Conservation (phyloP, 805 yeast species). For the Wickerhamiella azyma region DNA sequence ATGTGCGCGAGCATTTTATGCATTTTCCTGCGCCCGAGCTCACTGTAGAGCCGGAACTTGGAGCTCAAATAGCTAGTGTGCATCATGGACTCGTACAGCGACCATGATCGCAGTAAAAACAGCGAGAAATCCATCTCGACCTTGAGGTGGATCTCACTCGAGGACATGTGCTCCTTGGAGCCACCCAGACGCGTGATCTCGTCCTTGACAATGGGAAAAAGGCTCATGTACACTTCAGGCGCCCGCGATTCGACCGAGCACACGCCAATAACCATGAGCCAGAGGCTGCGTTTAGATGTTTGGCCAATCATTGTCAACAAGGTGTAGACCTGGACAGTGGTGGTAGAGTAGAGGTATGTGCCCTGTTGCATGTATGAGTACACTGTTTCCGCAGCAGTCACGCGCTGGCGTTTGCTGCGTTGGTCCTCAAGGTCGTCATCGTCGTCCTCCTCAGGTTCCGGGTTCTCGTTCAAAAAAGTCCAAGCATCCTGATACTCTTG, state of each 20-base stretch:
- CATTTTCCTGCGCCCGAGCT: slow-evolving; percentile 71
- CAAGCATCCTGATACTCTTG: slow-evolving; percentile 50
- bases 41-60: slow-evolving; percentile 76
- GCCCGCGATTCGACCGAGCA: slow-evolving; percentile 62
- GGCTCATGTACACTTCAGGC: slow-evolving; percentile 54
- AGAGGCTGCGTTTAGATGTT: slow-evolving; percentile 48
- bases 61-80: slow-evolving; percentile 89
- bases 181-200: slow-evolving; percentile 64
- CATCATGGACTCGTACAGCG: slow-evolving; percentile 76
- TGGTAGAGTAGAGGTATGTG: slow-evolving; percentile 57
- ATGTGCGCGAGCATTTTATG: slow-evolving; percentile 90
- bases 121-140: slow-evolving; percentile 76
- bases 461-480: slow-evolving; percentile 23
- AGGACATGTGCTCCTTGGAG: slow-evolving; percentile 15
- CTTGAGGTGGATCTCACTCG: slow-evolving; percentile 31
- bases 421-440: slow-evolving; percentile 16
- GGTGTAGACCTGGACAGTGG: slow-evolving; percentile 68
- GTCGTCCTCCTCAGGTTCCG: slow-evolving; percentile 16
- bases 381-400: slow-evolving; percentile 33
- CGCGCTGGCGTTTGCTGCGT: slow-evolving; percentile 18
- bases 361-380: slow-evolving; percentile 79
- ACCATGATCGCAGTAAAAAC: slow-evolving; percentile 83
- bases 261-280: slow-evolving; percentile 85
- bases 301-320: slow-evolving; percentile 72
- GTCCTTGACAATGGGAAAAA: slow-evolving; percentile 63